Conservation (phyloP, 2,329 filamentous ascomycete genomes). For the Teratosphaeria destructans region DNA sequence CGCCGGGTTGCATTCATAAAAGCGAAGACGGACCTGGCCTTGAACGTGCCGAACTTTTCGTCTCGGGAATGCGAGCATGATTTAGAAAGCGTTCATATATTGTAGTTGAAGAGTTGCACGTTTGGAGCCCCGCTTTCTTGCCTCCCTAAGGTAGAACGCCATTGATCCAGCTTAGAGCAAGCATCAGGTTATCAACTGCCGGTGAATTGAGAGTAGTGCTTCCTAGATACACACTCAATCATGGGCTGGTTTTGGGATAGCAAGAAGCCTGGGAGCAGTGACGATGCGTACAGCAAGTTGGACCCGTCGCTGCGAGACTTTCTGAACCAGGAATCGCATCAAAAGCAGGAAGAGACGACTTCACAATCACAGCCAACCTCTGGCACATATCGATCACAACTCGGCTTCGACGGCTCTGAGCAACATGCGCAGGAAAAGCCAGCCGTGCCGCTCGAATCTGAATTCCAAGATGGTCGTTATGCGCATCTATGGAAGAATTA, state of each 20-base stretch:
- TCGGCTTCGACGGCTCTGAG: constrained; percentile 13
- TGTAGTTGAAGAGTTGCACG: too few species aligned
- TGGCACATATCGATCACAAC: constrained; percentile 20
- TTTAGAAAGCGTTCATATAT: too few species aligned
- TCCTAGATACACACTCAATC: constrained; percentile 16
- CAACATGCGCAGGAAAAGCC: constrained; percentile 19
- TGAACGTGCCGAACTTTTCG: constrained; percentile 22
- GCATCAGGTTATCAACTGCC: too few species aligned
- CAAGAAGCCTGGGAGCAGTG: constrained; percentile 31
- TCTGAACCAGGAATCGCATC: constrained; percentile 69
- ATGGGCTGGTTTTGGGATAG: constrained; percentile 58
- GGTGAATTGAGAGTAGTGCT: too few species aligned
- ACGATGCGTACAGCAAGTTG: constrained; percentile 62
- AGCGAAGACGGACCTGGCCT: constrained; percentile 25
- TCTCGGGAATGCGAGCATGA: constrained; percentile 14
- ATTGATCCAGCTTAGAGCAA: too few species aligned
- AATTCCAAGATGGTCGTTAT: constrained; percentile 61
- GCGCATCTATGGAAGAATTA: constrained; percentile 93
- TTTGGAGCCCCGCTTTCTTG: too few species aligned
- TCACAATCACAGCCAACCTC: constrained; percentile 17
- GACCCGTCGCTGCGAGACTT: constrained; percentile 78
- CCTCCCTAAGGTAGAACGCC: too few species aligned
- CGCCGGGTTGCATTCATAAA: not conserved
- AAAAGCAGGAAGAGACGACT: constrained; percentile 46
- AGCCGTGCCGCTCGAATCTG: constrained; percentile 41